Base-by-base conservation (phyloP, 1,284 basidiomycete genomes). In the Moesziomyces sp. region DNA sequence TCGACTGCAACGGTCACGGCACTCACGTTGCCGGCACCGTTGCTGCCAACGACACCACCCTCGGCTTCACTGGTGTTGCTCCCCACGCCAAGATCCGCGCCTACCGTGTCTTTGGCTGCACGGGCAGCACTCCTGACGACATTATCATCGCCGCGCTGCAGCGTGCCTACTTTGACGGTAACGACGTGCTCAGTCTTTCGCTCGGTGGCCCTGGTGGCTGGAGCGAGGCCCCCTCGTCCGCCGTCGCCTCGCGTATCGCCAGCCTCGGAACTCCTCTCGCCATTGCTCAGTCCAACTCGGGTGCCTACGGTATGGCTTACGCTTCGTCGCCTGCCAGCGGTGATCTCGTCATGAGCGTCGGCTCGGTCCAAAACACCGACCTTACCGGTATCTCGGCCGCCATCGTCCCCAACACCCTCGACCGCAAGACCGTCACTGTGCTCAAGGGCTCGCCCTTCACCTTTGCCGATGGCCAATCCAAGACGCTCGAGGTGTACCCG, bases 1-100 rank as follows among this genome's bases (percentile, higher is more conserved):
- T 84, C 53, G 75, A 83, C 46, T 87, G 84, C 55, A 80, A 77
- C 35, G 72, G 73, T 21, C 78, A 78, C 61, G 77, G 90, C 16
- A 89, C 90, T 1, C 88, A 90, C 78, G 88, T 90, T 33, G 87
- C 88, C 49, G 90, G 90, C 52, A 90, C 90, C 73, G 88, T 91
- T 52, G 89, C 87, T 18, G 88, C 89, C 30, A 84, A 88, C 64
- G 88, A 88, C 52, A 78, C 70, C 26, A 42, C 46, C 1, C 57
- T 73, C 45, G 71, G 70, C 52, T 77, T 73, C 66, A 81, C 77
- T 42, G 77, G 77, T 55, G 75, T 78, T 44, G 74, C 71, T 16
- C 65, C 73, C 2, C 58, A 68, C 26, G 62, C 79, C 74, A 56
- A 71, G 21, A 33, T 77, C 35, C 85, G 83, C 49, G 69, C 76